Evolutionary conservation across 1,284 basidiomycete genomes (phyloP), one percentile per base, ranked within the genome.

Genomic region (Moniliophthora roreri): DNA sequence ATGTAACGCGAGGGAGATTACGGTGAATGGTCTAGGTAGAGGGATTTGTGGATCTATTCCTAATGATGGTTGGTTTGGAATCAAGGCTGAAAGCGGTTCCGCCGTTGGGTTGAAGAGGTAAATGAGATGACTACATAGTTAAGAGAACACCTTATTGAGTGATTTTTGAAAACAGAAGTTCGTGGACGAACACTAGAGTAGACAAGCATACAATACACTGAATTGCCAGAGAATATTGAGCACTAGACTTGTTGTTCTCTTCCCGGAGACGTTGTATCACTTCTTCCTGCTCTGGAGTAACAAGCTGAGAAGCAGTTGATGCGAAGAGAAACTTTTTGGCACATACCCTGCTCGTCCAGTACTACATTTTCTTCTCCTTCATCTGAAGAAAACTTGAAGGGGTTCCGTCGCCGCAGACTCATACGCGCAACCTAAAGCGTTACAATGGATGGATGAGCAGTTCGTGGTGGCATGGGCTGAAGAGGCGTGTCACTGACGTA

Each of bases 281-380:
- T 47, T 75, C 74, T 50, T 81, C 75, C 62, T 85, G 82, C 61
- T 85, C 82, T 85, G 60, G 13, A 49, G 57, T 11, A 15, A 45
- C 23, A 41, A 50, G 35, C 13, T 47, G 11, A 39, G 32, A 18
- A 6, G 28, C 13, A 32, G n/a, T n/a, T 15, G 26, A 20, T 13
- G 11, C 41, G 21, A 37, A 37, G n/a, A 40, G 35, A 13, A 47
- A 45, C 9, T 32, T n/a, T 13, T 24, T 32, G n/a, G n/a, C 3
- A 35, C 60, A 50, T 49, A 76, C 81, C 78, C 71, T 82, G 78
- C 50, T 83, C 81, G 48, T 82, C 79, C 20, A 81, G 64, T 34
- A 82, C 65, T 13, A 50, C 65, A 2, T 63, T 56, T 41, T 58
- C 62, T 6, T 62, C 62, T 9, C 64, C 59, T 10, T 62, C 64